Base-by-base conservation (phyloP, 768 basidiomycete species). In the Dioszegia crocea region DNA sequence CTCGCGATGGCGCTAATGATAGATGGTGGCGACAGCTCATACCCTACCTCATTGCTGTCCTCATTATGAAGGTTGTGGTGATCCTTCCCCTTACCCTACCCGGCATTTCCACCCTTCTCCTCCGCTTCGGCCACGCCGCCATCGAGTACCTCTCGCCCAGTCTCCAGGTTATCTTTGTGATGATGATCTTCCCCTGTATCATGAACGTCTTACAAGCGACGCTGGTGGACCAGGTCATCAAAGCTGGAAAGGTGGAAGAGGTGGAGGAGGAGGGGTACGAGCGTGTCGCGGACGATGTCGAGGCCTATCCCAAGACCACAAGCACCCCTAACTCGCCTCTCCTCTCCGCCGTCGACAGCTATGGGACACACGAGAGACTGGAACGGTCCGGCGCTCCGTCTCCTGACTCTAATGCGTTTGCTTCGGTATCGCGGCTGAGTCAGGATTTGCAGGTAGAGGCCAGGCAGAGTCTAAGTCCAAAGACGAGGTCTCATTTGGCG, bases 11-110 rank as follows among this genome's bases (percentile, higher is more conserved):
- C 23, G 30, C 31, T 33, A 33, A 38, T 26, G 2, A 11, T 51
- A 67, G 68, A 49, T 73, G 68, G 68, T 71, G 68, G 64, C 57
- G 63, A n/a, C 73, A 76, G 61, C 66, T 89, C 19, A 82, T 85
- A 5, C 83, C 93, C 27, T 98, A 98, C 72, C 83, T 97, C 51
- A 77, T 86, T 11, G 82, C 89, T 4, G 80, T 98, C 24, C 83
- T 86, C 1, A 80, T 84, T 16, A 97, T 97, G 94, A 97, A 98
- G 75, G 76, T 90, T n/a, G 77, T 89, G 40, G 89, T 98, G n/a
- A 79, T 96, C 27, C 80, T 79, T 2, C 77, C 96, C 10, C 84
- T 96, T 19, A 66, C 67, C 11, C 55, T 70, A 10, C 64, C 73
- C 55, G 81, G 84, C 23, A 69, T 85, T 1, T 84, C 88, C 68